Evolutionary conservation across 1,284 basidiomycete genomes (phyloP).

Genomic region (Ganoderma boninense): DNA sequence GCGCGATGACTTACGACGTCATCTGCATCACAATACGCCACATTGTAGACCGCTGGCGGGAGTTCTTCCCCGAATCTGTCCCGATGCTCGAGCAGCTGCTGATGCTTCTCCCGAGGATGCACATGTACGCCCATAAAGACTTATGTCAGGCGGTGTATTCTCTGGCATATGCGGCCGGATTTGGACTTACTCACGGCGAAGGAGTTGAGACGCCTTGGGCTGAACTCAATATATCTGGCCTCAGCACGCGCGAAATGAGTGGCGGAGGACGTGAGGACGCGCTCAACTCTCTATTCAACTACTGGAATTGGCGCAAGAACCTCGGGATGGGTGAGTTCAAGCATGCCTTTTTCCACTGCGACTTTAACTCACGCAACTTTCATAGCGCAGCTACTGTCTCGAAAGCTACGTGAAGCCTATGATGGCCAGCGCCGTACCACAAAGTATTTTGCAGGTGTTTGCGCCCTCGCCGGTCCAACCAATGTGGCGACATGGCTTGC

Average conservation of each 20-base stretch:
- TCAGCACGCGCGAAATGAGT: constrained; percentile 10
- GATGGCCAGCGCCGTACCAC: background rate
- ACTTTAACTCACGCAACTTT: background rate
- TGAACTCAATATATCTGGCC: constrained; percentile 4
- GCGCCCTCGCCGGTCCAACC: background rate
- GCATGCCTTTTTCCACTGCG: background rate
- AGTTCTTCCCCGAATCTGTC: constrained; percentile 3
- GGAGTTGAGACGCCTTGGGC: constrained; percentile 14
- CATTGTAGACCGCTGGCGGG: background rate
- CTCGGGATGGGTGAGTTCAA: background rate
- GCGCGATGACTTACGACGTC: too few species aligned
- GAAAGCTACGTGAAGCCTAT: constrained; percentile 5
- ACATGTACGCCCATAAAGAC: constrained; percentile 15
- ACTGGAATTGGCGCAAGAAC: constrained; percentile 11
- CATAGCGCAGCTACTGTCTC: background rate
- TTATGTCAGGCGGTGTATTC: constrained; percentile 12
- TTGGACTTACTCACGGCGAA: constrained; percentile 7
- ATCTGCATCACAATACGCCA: background rate
- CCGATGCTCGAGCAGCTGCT: background rate
- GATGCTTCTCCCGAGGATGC: constrained; percentile 1
- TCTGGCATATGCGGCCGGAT: background rate
- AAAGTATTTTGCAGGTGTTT: constrained; percentile 3
- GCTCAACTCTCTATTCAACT: constrained; percentile 3
- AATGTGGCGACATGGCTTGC: too few species aligned
- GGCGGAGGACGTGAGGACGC: background rate